These are phyloP conservation scores for Evernia prunastri DNA, from an alignment of 495 filamentous ascomycete species.

Conservation along the genomic window DNA sequence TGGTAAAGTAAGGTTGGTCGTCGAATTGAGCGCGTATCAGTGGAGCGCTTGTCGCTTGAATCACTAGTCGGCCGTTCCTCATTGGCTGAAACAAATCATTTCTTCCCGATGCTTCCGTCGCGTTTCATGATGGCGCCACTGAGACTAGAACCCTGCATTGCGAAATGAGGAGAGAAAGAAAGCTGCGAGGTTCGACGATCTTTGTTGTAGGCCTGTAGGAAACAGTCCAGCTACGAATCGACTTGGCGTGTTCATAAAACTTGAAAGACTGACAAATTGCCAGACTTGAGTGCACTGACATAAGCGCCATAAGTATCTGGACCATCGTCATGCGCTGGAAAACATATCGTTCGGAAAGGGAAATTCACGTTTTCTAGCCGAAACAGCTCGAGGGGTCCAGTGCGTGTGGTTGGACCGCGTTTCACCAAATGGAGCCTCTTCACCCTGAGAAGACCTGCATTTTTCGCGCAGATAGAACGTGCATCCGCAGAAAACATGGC, in stretches of 20 bases:
- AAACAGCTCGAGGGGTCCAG: not conserved
- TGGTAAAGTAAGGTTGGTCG: not conserved
- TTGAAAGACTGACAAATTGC: not conserved
- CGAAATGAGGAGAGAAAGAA: not conserved
- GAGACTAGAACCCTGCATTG: not conserved
- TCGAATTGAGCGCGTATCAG: not conserved
- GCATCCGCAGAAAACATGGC: not conserved
- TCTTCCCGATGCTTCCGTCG: not conserved
- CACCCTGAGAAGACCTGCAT: not conserved
- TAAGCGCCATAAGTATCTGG: not conserved
- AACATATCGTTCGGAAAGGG: not conserved
- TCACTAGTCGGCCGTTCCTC: not conserved
- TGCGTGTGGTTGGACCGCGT: constrained; percentile 3
- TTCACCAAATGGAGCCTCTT: not conserved
- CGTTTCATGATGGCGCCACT: constrained; percentile 4
- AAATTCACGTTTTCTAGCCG: not conserved
- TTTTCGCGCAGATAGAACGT: not conserved
- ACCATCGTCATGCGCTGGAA: not conserved
- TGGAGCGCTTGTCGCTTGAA: constrained; percentile 4
- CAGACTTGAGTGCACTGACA: not conserved
- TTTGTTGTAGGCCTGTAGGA: not conserved
- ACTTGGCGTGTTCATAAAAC: not conserved
- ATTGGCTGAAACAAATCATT: not conserved
- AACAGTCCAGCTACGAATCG: not conserved
- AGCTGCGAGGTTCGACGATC: not conserved